Evolutionary conservation across 78 protist species (phyloP), one percentile per base, ranked within the genome.

Genomic region (Polysphondylium violaceum): DNA sequence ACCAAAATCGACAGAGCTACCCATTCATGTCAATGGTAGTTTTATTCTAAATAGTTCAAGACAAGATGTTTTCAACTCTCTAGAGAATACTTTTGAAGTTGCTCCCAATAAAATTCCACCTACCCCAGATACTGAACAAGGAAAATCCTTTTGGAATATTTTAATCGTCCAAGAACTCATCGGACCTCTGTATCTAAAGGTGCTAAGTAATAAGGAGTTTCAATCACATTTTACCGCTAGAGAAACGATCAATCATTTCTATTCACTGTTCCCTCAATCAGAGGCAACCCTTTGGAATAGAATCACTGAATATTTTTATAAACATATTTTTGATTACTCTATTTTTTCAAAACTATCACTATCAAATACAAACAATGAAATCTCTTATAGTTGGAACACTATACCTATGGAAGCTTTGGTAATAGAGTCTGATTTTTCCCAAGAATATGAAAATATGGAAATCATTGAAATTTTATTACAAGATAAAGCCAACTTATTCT

Each of bases 31-130:
- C 9, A 31, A 73, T 73, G 79, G 79, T 31, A 36, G 29, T 36
- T 73, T 73, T 14, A 56, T 56, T 14, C 36, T 56, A 23, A 73
- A 73, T 35, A 55, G 67, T 14, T 55, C 79, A 21, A 51, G 79
- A 73, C 75, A 68, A 68, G 75, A 68, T 44, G 75, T 73, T 6
- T 56, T 73, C 64, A 35, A 73, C 33, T 56, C 65, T 12, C 25
- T 73, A 1, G 79, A 36, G 2, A 73, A 50, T n/a, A 17, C 27
- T 7, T 2, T 12, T 25, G 33, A 7, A 17, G 14, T 17, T 47
- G 8, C 21, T 53, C n/a, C 2, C 27, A 12, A 2, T 53, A 2
- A 1, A 43, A 36, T 4, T 25, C n/a, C 6, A 40, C 2, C 17
- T 64, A 1, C 63, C 16, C 16, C 63, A 17, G 65, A 25, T n/a